These are phyloP conservation scores for Zalerion maritima DNA, from an alignment of 495 filamentous ascomycete genomes.

Conservation along the genomic window DNA sequence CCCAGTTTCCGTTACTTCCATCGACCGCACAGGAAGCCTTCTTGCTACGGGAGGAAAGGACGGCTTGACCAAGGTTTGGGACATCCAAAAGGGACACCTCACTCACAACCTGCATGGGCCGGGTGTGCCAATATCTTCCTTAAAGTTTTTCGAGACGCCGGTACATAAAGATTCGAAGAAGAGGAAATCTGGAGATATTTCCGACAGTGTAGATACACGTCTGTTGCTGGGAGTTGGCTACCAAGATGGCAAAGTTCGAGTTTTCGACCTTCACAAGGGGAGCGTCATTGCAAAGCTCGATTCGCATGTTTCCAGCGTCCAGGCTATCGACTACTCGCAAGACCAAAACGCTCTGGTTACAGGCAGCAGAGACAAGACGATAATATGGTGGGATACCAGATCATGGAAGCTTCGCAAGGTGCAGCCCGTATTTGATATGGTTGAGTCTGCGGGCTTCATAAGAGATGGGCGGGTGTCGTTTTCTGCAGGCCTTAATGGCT, in stretches of 20 bases:
- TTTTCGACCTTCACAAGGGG: slow-evolving; percentile 83
- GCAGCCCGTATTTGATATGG: slow-evolving; percentile 68
- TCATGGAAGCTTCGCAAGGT: slow-evolving; percentile 76
- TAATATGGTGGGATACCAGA: slow-evolving; percentile 74
- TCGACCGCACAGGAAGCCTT: slow-evolving; percentile 77
- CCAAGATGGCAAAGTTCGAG: slow-evolving; percentile 79
- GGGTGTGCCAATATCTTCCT: slow-evolving; percentile 74
- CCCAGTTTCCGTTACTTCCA: slow-evolving; percentile 68
- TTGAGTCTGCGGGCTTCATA: slow-evolving; percentile 75
- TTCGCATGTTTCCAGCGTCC: slow-evolving; percentile 85
- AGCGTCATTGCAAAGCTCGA: slow-evolving; percentile 65
- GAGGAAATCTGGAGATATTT: slow-evolving; percentile 30
- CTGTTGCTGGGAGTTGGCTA: slow-evolving; percentile 85
- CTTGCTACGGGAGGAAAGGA: slow-evolving; percentile 86
- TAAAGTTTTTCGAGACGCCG: slow-evolving; percentile 68
- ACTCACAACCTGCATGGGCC: slow-evolving; percentile 94
- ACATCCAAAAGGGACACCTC: slow-evolving; percentile 76
- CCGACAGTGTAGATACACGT: too few species aligned
- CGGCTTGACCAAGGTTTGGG: slow-evolving; percentile 90
- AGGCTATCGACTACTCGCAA: slow-evolving; percentile 63
- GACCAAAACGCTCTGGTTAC: slow-evolving; percentile 63
- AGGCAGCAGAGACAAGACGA: slow-evolving; percentile 88
- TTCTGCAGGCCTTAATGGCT: slow-evolving; percentile 76
- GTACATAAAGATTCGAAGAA: slow-evolving; percentile 18
- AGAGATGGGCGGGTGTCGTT: slow-evolving; percentile 52